Base-by-base conservation (phyloP, 2,329 filamentous ascomycete species). In the Aspergillus brasiliensis region DNA sequence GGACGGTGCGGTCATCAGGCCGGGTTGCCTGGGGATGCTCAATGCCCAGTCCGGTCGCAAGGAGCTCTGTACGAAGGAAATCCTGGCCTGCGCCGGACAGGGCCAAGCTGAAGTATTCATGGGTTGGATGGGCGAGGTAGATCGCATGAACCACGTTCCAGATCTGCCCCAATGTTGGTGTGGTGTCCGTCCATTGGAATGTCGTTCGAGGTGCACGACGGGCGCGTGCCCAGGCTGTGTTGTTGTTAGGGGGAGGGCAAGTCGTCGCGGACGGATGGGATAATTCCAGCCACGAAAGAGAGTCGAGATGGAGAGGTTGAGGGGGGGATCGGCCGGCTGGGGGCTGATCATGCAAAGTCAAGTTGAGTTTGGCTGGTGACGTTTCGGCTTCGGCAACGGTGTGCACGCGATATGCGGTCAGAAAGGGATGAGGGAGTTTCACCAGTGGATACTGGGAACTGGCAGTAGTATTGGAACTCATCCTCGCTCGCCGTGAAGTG, bases 361-460 rank as follows among this genome's bases (percentile, higher is more conserved):
- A 23, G 23, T 15, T 19, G 46, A 28, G 46, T 49, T n/a, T 28
- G 23, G 46, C 46, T 17, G 46, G 46, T 65, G 59, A 6, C 72
- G 71, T 13, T 64, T 66, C 31, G 15, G 71, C 68, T 10, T 71
- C 65, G 8, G 65, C 62, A 38, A 73, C 62, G 1, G 67, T 60
- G 37, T 68, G 66, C 44, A 81, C 77, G 27, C 69, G 71, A 63
- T 80, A 82, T 59, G 75, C 67, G 2, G 79, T 81, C 40, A 82
- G 71, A 52, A 77, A 82, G 4, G 80, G 80, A 57, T 82, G 78
- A 17, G 80, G 80, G 27, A 82, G 75, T 63, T 80, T 81, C 23
- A 81, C 75, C 58, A 28, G 23, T 8, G 46, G 46, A 17, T 49
- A 49, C n/a, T 68, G 68, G 28, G 78, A 75, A 57, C 75, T 78